A percentile compares a stretch with the other conserved stretches of the same genome.
Evolutionary conservation across 202 grass and related monocot species (phyloP).

Genomic region (Musa balbisiana): DNA sequence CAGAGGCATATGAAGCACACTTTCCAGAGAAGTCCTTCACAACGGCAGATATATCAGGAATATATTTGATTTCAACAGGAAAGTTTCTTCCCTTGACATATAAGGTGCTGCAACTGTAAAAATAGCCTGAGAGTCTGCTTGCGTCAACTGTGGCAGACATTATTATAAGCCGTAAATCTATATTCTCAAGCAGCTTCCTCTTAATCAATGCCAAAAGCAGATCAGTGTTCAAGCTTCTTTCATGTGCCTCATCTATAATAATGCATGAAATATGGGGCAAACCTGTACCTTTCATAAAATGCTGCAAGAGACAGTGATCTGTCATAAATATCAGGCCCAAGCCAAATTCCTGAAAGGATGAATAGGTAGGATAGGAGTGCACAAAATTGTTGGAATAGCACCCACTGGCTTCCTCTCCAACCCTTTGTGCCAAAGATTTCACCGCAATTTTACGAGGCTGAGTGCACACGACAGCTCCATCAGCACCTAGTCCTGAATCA

Average conservation of each 20-base stretch:
- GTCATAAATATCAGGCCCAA: constrained; percentile 72
- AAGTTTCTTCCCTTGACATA: constrained; percentile 68
- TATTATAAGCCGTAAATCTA: constrained; percentile 78
- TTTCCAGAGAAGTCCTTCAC: constrained; percentile 21
- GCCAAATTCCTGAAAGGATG: constrained; percentile 37
- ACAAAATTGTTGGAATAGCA: constrained; percentile 56
- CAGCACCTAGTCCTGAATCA: constrained; percentile 54
- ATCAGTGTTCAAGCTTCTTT: constrained; percentile 95
- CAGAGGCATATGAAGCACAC: constrained; percentile 61
- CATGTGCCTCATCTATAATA: constrained; percentile 92
- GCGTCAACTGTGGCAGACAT: constrained; percentile 94
- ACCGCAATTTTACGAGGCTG: constrained; percentile 92
- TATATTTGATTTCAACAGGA: constrained; percentile 89
- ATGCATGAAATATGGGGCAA: constrained; percentile 67
- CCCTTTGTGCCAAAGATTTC: constrained; percentile 64
- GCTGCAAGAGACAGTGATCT: constrained; percentile 71
- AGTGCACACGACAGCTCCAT: constrained; percentile 73
- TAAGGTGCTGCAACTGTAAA: constrained; percentile 63
- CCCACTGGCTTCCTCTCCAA: constrained; percentile 64
- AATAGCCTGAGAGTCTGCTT: constrained; percentile 66
- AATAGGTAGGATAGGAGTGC: constrained; percentile 49
- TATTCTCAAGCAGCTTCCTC: constrained; percentile 59
- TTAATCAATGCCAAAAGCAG: constrained; percentile 89
- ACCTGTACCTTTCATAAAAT: constrained; percentile 54
- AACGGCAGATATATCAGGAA: constrained; percentile 41